These are phyloP conservation scores for Neonectria coccinea DNA, from an alignment of 2,329 filamentous ascomycete species.

Conservation along the genomic window DNA sequence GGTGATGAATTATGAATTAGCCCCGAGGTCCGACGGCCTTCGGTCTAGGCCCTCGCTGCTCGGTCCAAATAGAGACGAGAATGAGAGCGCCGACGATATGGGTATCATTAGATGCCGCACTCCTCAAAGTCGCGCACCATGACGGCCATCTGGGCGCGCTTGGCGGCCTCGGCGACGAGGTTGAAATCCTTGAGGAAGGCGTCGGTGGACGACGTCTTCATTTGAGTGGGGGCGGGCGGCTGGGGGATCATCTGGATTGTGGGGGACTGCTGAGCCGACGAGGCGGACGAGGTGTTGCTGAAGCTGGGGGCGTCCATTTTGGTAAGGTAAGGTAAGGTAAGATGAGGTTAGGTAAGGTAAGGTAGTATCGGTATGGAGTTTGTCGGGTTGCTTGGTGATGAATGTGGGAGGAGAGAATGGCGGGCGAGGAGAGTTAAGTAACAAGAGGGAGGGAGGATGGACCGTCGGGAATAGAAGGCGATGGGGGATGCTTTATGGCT, in stretches of 20 bases:
- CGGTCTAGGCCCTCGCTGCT: slow-evolving; percentile 11
- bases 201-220: slow-evolving; percentile 59
- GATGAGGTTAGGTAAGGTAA: neutral
- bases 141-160: slow-evolving; percentile 90
- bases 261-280: slow-evolving; percentile 49
- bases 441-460: neutral
- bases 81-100: neutral
- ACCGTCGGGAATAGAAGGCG: neutral
- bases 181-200: slow-evolving; percentile 83
- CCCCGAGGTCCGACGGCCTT: slow-evolving; percentile 1
- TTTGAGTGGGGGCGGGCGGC: slow-evolving; percentile 45
- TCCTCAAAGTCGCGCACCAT: slow-evolving; percentile 88
- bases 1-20: slow-evolving; percentile 7
- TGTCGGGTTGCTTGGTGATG: slow-evolving; percentile 11
- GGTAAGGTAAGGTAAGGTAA: neutral
- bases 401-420: slow-evolving; percentile 19
- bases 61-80: slow-evolving; percentile 4
- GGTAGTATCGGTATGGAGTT: neutral
- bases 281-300: slow-evolving; percentile 43
- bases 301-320: slow-evolving; percentile 52
- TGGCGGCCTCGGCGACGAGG: slow-evolving; percentile 91
- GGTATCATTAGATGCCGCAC: slow-evolving; percentile 64
- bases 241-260: slow-evolving; percentile 44
- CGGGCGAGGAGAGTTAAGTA: neutral
- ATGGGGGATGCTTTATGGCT: slow-evolving; percentile 9